phyloP scores from a whole-genome alignment of 2,329 filamentous ascomycete species.

The Akanthomyces uredinophilus region DNA sequence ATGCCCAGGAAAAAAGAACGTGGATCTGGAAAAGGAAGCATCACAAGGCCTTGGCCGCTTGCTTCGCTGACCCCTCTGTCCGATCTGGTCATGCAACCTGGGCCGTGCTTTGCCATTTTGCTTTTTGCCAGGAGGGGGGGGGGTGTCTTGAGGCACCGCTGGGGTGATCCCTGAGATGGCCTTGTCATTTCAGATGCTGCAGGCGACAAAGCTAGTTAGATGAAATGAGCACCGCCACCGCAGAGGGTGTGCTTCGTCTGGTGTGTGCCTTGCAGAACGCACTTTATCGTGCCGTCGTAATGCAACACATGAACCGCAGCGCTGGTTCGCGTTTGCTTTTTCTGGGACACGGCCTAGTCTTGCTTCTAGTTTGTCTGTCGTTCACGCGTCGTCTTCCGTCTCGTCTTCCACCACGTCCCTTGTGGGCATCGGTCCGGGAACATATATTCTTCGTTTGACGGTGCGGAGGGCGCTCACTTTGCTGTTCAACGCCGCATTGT shows the following conservation, averaged over 20 bases:
- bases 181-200: constrained; percentile 9
- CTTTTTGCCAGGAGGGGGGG: neutral
- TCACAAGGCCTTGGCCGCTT: neutral
- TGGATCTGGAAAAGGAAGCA: neutral
- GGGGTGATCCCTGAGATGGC: neutral
- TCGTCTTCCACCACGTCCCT: neutral
- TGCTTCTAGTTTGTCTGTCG: neutral
- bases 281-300: neutral
- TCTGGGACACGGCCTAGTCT: neutral
- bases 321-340: neutral
- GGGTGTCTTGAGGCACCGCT: neutral
- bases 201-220: neutral
- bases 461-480: too few species aligned
- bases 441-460: neutral
- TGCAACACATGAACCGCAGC: neutral
- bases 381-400: neutral
- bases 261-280: neutral
- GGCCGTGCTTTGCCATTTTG: neutral
- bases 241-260: neutral
- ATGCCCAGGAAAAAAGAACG: neutral
- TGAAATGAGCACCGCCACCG: constrained; percentile 1
- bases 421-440: constrained; percentile 1
- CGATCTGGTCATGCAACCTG: neutral
- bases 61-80: neutral
- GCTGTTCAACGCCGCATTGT: neutral